Percentiles rank a stretch among this genome's conserved stretches.
These are phyloP conservation scores for Rhytidiadelphus loreus DNA, from an alignment of 225 moss, liverwort and hornwort species.

Conservation along the genomic window DNA sequence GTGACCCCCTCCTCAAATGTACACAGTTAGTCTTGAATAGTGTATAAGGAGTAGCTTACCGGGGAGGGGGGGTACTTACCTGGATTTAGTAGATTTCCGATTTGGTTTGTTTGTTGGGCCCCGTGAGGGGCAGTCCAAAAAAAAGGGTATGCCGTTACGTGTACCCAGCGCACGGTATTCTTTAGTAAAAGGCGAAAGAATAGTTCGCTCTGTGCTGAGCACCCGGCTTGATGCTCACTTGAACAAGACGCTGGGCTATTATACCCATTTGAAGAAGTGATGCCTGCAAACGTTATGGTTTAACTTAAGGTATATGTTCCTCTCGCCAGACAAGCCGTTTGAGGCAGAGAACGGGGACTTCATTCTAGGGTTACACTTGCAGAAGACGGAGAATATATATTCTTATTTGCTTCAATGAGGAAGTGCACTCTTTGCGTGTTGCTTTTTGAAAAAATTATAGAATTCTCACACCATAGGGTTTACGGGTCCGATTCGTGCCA, in stretches of 20 bases:
- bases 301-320: not conserved
- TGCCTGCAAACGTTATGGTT: not conserved
- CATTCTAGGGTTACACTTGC: not conserved
- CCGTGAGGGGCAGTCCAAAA: slow-evolving; percentile 1
- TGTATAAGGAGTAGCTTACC: too few relatives aligned
- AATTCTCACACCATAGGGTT: not conserved
- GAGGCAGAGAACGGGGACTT: not conserved
- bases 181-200: slow-evolving; percentile 63
- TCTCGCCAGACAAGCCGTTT: too few relatives aligned
- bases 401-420: not conserved
- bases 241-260: not conserved
- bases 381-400: too few relatives aligned
- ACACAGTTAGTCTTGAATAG: too few relatives aligned
- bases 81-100: too few relatives aligned
- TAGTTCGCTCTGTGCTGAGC: slow-evolving; percentile 40
- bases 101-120: not conserved
- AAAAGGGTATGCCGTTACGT: not conserved
- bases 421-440: not conserved
- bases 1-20: too few relatives aligned
- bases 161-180: slow-evolving; percentile 51
- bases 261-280: not conserved
- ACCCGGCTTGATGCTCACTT: not conserved
- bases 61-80: too few relatives aligned
- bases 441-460: not conserved
- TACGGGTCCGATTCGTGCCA: not conserved